Conservation (phyloP, 2,329 filamentous ascomycete species). For the Orbilia quercus region DNA sequence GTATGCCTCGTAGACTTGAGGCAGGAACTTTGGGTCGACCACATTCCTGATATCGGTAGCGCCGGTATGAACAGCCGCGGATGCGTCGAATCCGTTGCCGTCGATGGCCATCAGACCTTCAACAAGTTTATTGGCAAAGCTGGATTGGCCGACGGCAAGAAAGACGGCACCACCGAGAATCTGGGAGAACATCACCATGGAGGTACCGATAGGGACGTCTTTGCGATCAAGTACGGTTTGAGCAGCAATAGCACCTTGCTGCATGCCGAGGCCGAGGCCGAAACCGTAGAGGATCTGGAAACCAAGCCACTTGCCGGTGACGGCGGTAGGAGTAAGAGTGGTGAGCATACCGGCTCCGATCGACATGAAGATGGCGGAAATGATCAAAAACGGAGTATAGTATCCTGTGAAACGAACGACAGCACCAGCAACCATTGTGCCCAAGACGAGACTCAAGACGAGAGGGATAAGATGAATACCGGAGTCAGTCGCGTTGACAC, state of each 20-base stretch:
- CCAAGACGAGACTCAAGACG: conserved; percentile 67
- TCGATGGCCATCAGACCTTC: conserved; percentile 42
- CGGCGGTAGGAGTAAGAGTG: conserved; percentile 63
- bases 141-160: conserved; percentile 70
- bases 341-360: conserved; percentile 70
- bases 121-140: conserved; percentile 67
- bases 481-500: conserved; percentile 67
- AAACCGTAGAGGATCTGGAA: conserved; percentile 66
- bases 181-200: conserved; percentile 71
- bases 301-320: conserved; percentile 66
- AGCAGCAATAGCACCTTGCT: conserved; percentile 69
- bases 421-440: conserved; percentile 66
- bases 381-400: conserved; percentile 71
- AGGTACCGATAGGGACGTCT: conserved; percentile 70
- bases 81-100: conserved; percentile 61
- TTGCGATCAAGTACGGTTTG: conserved; percentile 68
- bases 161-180: conserved; percentile 72
- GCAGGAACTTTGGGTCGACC: conserved; percentile 68
- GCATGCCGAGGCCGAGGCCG: conserved; percentile 71
- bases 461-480: conserved; percentile 70
- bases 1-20: conserved; percentile 72
- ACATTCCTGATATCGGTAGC: conserved; percentile 71
- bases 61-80: conserved; percentile 66
- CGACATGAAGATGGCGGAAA: conserved; percentile 67
- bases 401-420: conserved; percentile 70